A percentile compares a stretch with the other conserved stretches of the same genome.
phyloP scores from a whole-genome alignment of 495 filamentous ascomycete genomes.

The Penicillium herquei region DNA sequence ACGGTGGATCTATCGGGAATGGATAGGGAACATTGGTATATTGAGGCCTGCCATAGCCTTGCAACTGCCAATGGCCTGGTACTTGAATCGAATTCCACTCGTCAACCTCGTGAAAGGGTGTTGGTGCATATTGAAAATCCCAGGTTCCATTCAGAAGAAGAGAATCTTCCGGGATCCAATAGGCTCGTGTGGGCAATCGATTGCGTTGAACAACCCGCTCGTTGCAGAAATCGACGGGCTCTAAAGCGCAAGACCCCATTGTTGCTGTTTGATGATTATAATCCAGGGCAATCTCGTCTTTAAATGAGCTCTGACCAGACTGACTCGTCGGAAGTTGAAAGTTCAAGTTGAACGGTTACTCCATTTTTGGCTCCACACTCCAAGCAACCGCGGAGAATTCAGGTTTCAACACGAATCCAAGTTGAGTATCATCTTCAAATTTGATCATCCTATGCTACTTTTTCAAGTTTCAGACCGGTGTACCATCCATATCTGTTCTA shows the following conservation, averaged over 20 bases:
- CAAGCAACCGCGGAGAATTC: no score
- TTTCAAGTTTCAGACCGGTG: no score
- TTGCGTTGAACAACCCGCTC: slow-evolving; percentile 56
- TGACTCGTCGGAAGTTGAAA: no score
- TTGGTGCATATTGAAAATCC: slow-evolving; percentile 56
- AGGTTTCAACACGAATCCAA: no score
- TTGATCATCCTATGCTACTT: no score
- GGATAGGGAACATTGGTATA: slow-evolving; percentile 66
- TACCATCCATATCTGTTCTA: no score
- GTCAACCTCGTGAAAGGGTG: slow-evolving; percentile 41
- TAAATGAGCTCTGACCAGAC: no score
- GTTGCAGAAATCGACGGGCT: neutral
- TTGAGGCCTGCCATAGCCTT: slow-evolving; percentile 62
- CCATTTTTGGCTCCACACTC: no score
- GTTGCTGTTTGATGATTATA: neutral
- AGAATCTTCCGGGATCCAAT: slow-evolving; percentile 54
- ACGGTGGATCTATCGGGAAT: slow-evolving; percentile 59
- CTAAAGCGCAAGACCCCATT: neutral
- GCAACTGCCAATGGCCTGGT: slow-evolving; percentile 69
- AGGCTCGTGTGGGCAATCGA: slow-evolving; percentile 58
- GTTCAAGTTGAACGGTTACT: no score
- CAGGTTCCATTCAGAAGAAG: slow-evolving; percentile 57
- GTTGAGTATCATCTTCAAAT: no score
- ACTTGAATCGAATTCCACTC: slow-evolving; percentile 56
- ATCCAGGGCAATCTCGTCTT: neutral